Evolutionary conservation across 208 protist genomes (phyloP), one percentile per base, ranked within the genome.

Genomic region (Trichomonas vaginalis): DNA sequence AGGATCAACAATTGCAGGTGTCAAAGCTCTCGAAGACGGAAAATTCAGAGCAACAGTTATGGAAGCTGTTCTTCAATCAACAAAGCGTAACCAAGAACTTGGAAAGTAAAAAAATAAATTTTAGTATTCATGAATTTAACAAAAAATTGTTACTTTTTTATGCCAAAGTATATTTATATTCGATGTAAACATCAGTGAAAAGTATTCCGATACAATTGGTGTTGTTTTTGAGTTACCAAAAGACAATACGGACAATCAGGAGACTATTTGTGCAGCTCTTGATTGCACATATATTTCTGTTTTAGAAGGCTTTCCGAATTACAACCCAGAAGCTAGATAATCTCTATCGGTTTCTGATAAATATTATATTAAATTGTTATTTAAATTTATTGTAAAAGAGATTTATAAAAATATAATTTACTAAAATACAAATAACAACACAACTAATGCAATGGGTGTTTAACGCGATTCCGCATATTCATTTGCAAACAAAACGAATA

Each of bases 1-100:
- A 23, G 98, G 98, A 27, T 99, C 98, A 6, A 99, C 98, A 4
- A 99, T 99, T 95, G 98, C 98, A 95, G 98, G 98, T 35, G 97
- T 99, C 0, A 96, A 98, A 27, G 97, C 96, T 46, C 97, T 99
- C 15, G 98, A 99, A 96, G 97, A 98, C 86, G 97, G 97, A 0
- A 98, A 98, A 0, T 86, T 99, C 47, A 97, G 98, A 35, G 98
- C 97, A 4, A 96, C 98, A 0, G 97, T 99, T 14, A 99, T 99
- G 56, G 97, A 98, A 95, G 98, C 98, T 0, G 98, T 99, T 95
- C 96, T 98, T 15, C 97, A 97, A 14, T 98, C 98, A 70, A n/a
- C 6, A 12, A 70, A 70, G 21, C 56, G 56, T 27, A 70, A 70
- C 21, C 56, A 70, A 70, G 56, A 70, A 27, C 56, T 70, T 27